These are phyloP conservation scores for Endocalyx cinctus DNA, from an alignment of 2,329 filamentous ascomycete genomes.

Conservation along the genomic window DNA sequence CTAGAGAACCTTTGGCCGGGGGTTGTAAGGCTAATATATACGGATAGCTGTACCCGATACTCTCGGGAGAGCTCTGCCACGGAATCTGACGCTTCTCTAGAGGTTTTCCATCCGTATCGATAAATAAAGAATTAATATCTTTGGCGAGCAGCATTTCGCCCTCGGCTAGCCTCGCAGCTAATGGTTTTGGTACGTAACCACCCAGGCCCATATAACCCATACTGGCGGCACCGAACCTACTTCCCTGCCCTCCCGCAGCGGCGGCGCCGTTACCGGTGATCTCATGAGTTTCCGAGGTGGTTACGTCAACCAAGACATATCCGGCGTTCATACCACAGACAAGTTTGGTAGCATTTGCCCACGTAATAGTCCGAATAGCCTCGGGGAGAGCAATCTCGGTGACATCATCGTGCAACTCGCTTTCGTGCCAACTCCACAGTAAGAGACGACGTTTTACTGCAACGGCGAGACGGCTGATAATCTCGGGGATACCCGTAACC, in stretches of 20 bases:
- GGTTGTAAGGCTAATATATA: constrained; percentile 86
- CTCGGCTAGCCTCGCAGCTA: constrained; percentile 76
- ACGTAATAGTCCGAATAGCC: constrained; percentile 82
- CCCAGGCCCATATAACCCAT: constrained; percentile 98
- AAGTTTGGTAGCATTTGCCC: constrained; percentile 81
- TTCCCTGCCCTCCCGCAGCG: constrained; percentile 56
- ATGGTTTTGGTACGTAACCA: constrained; percentile 83
- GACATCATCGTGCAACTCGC: constrained; percentile 72
- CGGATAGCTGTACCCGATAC: constrained; percentile 93
- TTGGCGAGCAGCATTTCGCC: constrained; percentile 91
- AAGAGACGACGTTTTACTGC: constrained; percentile 87
- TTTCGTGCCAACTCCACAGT: constrained; percentile 94
- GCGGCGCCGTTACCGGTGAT: constrained; percentile 73
- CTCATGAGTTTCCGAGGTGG: constrained; percentile 68
- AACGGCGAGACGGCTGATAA: constrained; percentile 86
- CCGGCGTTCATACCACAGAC: constrained; percentile 88
- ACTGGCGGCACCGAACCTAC: constrained; percentile 77
- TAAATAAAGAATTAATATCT: constrained; percentile 92
- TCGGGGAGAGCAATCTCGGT: constrained; percentile 76
- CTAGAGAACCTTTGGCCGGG: constrained; percentile 75
- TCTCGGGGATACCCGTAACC: constrained; percentile 81
- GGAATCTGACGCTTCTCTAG: constrained; percentile 84
- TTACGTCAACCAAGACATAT: constrained; percentile 83
- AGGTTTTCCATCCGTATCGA: constrained; percentile 76
- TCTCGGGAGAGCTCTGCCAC: constrained; percentile 83